Evolutionary conservation across 2,329 filamentous ascomycete species (phyloP).

Genomic region (Didymella exigua): DNA sequence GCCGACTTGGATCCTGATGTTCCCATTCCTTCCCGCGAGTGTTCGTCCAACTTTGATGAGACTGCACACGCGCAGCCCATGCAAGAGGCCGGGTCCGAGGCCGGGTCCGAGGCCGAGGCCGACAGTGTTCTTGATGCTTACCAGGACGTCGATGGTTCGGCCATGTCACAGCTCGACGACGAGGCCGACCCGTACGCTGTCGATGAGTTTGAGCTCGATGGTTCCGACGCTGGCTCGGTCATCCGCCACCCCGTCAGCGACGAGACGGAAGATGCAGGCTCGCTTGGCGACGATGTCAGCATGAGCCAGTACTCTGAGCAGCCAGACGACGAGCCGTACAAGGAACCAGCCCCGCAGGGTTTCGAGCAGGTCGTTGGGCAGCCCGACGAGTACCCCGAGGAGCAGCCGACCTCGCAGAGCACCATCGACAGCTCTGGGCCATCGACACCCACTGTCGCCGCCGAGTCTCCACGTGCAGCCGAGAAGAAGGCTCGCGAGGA

Average conservation of each 20-base stretch:
- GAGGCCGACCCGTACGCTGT: conserved; percentile 25
- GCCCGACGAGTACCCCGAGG: conserved; percentile 25
- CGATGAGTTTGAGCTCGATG: conserved; percentile 51
- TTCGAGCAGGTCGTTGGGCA: neutral
- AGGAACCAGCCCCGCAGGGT: neutral
- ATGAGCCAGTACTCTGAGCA: conserved; percentile 57
- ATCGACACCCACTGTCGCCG: conserved; percentile 52
- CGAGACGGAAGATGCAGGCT: conserved; percentile 34
- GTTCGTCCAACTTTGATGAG: conserved; percentile 63
- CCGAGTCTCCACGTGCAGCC: conserved; percentile 36
- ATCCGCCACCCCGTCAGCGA: conserved; percentile 58
- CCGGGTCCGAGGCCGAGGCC: too few relatives aligned
- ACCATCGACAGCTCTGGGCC: conserved; percentile 51
- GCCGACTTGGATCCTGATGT: conserved; percentile 79
- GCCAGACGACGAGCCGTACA: conserved; percentile 37
- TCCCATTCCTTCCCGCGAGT: conserved; percentile 86
- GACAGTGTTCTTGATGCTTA: conserved; percentile 63
- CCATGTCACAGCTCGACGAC: conserved; percentile 51
- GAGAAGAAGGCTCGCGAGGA: conserved; percentile 42
- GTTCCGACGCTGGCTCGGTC: conserved; percentile 57
- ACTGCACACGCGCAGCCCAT: conserved; percentile 59
- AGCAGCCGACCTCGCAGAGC: conserved; percentile 43
- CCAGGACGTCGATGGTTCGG: conserved; percentile 65
- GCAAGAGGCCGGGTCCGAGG: conserved; percentile 15
- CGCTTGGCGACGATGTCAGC: conserved; percentile 63